Conservation (phyloP, 2,329 filamentous ascomycete species). For the Botrytis elliptica region DNA sequence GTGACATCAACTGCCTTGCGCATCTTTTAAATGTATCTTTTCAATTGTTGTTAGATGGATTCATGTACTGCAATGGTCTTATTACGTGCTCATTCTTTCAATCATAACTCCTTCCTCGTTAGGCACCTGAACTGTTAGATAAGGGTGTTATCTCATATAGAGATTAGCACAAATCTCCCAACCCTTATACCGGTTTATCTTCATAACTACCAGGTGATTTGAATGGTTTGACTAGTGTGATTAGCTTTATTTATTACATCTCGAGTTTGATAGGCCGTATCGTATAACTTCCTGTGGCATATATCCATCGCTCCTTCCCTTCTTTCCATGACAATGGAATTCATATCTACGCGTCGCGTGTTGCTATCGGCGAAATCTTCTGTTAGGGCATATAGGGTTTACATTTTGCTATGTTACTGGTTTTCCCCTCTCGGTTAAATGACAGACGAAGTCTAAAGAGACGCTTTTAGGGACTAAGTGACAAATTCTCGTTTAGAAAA, state of each 20-base stretch:
- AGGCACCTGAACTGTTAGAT: neutral
- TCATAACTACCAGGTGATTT: neutral
- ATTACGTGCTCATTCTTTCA: neutral
- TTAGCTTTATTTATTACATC: neutral
- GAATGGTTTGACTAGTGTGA: neutral
- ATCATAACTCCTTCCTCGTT: neutral
- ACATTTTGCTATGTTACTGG: too few species aligned
- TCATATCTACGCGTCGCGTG: neutral
- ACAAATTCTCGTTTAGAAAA: neutral
- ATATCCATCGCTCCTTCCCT: neutral
- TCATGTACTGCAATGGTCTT: neutral
- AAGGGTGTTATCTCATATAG: neutral
- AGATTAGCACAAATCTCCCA: neutral
- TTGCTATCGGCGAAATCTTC: neutral
- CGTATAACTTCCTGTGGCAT: neutral
- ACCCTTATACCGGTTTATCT: neutral
- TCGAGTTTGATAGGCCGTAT: neutral
- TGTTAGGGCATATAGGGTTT: neutral
- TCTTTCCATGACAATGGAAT: neutral
- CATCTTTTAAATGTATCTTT: neutral
- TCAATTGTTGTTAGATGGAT: neutral
- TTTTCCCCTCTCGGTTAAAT: neutral
- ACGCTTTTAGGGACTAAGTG: neutral
- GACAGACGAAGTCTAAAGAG: neutral
- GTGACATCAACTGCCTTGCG: neutral